Conservation (phyloP, 2,329 filamentous ascomycete species). For the Metarhizium humberi region DNA sequence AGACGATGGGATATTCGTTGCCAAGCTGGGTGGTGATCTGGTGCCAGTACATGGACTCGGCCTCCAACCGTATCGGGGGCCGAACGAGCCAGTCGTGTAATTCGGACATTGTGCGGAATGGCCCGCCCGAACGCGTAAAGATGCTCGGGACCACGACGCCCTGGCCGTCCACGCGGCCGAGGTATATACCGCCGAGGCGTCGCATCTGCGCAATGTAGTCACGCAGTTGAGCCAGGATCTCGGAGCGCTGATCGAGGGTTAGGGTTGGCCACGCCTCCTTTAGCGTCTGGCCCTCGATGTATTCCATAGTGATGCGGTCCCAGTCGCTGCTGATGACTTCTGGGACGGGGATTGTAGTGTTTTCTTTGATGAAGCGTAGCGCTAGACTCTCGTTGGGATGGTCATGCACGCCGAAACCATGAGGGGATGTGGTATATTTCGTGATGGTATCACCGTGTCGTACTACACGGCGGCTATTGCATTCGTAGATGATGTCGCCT, state of each 20-base stretch:
- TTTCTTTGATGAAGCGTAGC: conserved; percentile 10
- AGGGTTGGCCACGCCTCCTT: conserved; percentile 13
- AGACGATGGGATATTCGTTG: conserved; percentile 10
- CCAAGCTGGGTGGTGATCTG: conserved; percentile 15
- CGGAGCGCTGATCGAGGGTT: conserved; percentile 7
- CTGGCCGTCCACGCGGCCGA: conserved; percentile 15
- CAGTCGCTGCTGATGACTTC: conserved; percentile 16
- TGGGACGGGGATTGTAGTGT: conserved; percentile 17
- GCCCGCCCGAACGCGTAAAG: conserved; percentile 13
- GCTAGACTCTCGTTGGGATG: conserved; percentile 12
- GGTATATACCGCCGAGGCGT: conserved; percentile 8
- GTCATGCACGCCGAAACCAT: conserved; percentile 11
- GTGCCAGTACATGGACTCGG: conserved; percentile 13
- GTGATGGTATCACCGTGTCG: conserved; percentile 12
- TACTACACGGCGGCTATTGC: conserved; percentile 5
- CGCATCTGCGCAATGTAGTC: conserved; percentile 15
- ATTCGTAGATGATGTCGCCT: conserved; percentile 11
- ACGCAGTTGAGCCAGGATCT: conserved; percentile 12
- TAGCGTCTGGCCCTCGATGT: conserved; percentile 16
- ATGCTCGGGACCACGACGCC: conserved; percentile 13
- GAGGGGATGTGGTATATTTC: conserved; percentile 10
- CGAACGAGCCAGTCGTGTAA: conserved; percentile 16
- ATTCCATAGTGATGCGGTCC: conserved; percentile 18
- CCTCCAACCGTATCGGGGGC: conserved; percentile 8
- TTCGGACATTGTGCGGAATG: conserved; percentile 10